Base-by-base conservation (phyloP, 1,284 basidiomycete genomes). In the Lentinus polychrous region DNA sequence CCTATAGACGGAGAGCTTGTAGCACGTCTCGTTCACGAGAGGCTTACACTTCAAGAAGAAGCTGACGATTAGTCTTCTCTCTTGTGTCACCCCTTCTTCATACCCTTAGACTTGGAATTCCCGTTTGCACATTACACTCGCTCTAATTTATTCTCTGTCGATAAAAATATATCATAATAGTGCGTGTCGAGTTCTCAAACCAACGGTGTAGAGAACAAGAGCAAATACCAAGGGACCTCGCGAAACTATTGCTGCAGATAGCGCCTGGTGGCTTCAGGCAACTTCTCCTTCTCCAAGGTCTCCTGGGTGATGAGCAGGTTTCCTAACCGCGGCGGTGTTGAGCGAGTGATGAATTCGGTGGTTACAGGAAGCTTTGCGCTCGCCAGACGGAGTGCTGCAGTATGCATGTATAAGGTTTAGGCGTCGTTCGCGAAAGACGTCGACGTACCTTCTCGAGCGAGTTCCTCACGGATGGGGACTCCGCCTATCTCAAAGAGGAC, bases 401-500 rank as follows among this genome's bases (percentile, higher is more conserved):
- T n/a, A 54, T 40, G 40, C 31, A 47, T 17, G 5, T 27, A 23
- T 40, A 12, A 40, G 39, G 22, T 22, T 15, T 32, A 37, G 23
- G 51, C 35, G 43, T 23, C 22, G 43, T n/a, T 31, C 18, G n/a
- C 24, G n/a, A 8, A 17, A n/a, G n/a, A n/a, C n/a, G n/a, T n/a
- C n/a, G 31, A 61, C 78, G 50, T 57, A 94, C 94, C 91, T 64
- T 96, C 91, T 59, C 89, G 81, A 17, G 96, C 95, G 43, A 98
- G 78, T 64, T 97, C 94, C 59, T 93, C 89, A 56, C 94, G 84
- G 52, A 99, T 86, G 8, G 89, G 90, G 3, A 77, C 78, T 4
- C 95, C 95, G 0, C 94, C 93, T 57, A 99, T 85, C 65, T 99
- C 96, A 56, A 99, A 91, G 18, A 99, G 79, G 7, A 98, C 94